Base-by-base conservation (phyloP, 305 asterid genomes). In the Plantago rigida region DNA sequence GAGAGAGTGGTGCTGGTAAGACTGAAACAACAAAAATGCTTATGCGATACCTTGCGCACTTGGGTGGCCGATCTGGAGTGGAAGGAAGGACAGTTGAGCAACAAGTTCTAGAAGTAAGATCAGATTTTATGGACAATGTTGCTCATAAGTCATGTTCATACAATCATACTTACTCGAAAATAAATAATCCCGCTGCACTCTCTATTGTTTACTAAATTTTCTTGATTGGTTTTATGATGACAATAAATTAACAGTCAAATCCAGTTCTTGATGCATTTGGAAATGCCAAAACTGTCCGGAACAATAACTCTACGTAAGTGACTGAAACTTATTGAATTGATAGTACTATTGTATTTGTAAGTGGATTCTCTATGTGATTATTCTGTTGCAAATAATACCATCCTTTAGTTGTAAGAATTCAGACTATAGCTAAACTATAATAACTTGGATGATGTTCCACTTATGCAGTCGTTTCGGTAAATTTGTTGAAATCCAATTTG, bases 1-100 rank as follows among this genome's bases (percentile, higher is more conserved):
- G 99, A 63, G 99, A 93, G 81, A 93, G 99, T 83, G 99, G 99
- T 80, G 97, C 99, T 70, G 99, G 99, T 74, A 93, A 93, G 75
- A 93, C 99, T 67, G 99, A 93, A 77, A 93, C 99, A 14, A 93
- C 99, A 51, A 93, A 93, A 77, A 93, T 93, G 99, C 81, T 93
- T 64, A 93, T 93, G 99, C 82, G 97, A 69, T 89, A 89, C 79
- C 96, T 93, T 77, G 97, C 99, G 65, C 62, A 85, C 75, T 78
- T 89, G 73, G 99, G 99, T 66, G 99, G 97, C 47, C 87, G 97
- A 22, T 84, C 95, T 48, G 97, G 99, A 64, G 97, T 93, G 46
- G 99, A 93, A 85, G 99, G 99, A 56, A 78, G 97, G 41, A 93
- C 99, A 42, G 97, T 93, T 69, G 99, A 93, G 75, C 99, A 93